Evolutionary conservation across 2,329 filamentous ascomycete species (phyloP), one percentile per base, ranked within the genome.

Genomic region (Dactylonectria estremocensis): DNA sequence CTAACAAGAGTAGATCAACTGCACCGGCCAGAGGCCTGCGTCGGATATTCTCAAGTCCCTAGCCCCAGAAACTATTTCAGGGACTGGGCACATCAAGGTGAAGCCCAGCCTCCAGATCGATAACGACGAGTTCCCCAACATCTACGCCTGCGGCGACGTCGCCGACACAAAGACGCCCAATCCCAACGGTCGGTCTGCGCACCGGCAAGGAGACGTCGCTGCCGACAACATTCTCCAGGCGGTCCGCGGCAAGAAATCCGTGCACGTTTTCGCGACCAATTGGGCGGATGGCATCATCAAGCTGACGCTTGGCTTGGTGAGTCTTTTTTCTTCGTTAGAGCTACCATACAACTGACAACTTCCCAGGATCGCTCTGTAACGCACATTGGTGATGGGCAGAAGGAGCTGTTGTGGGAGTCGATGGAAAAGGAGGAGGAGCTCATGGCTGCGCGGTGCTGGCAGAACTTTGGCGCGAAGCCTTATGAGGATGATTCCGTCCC

Each of bases 131-230:
- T 80, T 86, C 9, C 81, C 84, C 2, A 85, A 89, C 67, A 82
- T 92, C 2, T 92, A 90, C 71, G 87, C 87, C 1, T 85, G 89
- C n/a, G 91, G 91, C 18, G 90, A 92, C 69, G 88, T 93, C 5
- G 86, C 89, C 4, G 86, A 88, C 28, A 85, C 84, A 1, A 67
- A 77, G 11, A 82, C 83, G 1, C 81, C 81, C 0, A 78, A 80
- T 40, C 86, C 86, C 6, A 90, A 90, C 74, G 88, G 86, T 0
- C 83, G 89, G 10, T 84, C 88, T 0, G 88, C 87, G 0, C 81
- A 82, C 50, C 80, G 82, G 11, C 90, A 92, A 72, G 87, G 86
- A 3, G 79, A 81, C 33, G 73, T 88, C 4, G 88, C 85, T 0
- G 84, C 84, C 2, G 82, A 85, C 45, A 92, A 92, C 68, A 82